phyloP scores from a whole-genome alignment of 768 basidiomycete species.

The Mycena rebaudengoi region DNA sequence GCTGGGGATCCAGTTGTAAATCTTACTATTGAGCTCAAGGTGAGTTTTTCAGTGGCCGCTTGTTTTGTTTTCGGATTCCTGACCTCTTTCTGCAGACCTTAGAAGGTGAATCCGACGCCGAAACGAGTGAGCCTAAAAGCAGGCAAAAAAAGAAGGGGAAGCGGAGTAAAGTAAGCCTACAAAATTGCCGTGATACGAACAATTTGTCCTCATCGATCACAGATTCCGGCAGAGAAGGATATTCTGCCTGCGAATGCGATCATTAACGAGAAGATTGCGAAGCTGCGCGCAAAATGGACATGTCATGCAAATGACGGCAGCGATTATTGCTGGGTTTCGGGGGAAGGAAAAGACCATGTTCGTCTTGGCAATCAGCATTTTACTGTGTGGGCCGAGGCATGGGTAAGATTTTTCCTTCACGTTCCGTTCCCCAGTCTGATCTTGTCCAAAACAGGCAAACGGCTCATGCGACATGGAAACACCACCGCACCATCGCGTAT shows the following conservation, averaged over 20 bases:
- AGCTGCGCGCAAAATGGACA: neutral
- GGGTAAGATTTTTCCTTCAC: no score
- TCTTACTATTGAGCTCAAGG: neutral
- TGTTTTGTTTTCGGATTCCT: neutral
- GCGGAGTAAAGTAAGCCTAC: neutral
- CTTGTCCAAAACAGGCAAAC: no score
- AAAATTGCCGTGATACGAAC: neutral
- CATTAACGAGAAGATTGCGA: neutral
- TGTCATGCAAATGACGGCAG: neutral
- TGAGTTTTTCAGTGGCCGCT: neutral
- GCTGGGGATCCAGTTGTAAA: neutral
- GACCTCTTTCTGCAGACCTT: neutral
- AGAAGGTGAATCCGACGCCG: neutral
- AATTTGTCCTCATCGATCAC: neutral
- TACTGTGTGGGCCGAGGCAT: neutral
- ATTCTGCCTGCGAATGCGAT: neutral
- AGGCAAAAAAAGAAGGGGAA: neutral
- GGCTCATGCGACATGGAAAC: neutral
- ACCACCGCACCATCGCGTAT: neutral
- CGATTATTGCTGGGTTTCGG: neutral
- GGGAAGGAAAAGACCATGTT: neutral
- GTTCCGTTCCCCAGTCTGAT: no score
- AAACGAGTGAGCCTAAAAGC: neutral
- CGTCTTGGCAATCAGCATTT: neutral
- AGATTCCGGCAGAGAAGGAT: neutral